phyloP scores from a whole-genome alignment of 176 grass and related monocot species.

The Raddia guianensis region DNA sequence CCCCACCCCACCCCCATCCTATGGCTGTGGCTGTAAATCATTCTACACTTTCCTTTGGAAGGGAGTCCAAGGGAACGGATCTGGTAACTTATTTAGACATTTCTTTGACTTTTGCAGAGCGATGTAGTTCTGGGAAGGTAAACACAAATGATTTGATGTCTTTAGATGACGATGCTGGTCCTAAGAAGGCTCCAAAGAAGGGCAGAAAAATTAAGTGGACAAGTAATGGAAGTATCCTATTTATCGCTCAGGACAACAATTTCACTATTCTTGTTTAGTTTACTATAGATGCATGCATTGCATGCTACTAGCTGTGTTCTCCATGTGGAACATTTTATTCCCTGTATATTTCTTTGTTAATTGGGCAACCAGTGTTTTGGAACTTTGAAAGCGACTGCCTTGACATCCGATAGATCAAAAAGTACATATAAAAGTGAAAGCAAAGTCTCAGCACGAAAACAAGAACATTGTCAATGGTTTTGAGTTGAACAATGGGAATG shows the following conservation, averaged over 20 bases:
- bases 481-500: conserved; percentile 38
- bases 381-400: conserved; percentile 21
- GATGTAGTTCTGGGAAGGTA: conserved; percentile 49
- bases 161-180: conserved; percentile 40
- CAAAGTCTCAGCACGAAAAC: conserved; percentile 41
- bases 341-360: neutral
- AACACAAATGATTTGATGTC: conserved; percentile 40
- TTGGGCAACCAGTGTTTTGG: neutral
- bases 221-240: conserved; percentile 70
- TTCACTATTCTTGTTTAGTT: conserved; percentile 33
- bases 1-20: too few species aligned
- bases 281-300: neutral
- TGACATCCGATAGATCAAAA: conserved; percentile 59
- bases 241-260: conserved; percentile 33
- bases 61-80: neutral
- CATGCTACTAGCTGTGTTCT: conserved; percentile 5
- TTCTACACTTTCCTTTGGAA: conserved; percentile 11
- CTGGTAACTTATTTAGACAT: neutral
- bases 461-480: conserved; percentile 46
- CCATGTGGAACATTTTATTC: neutral
- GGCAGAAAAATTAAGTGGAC: conserved; percentile 60
- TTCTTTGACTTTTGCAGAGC: conserved; percentile 49
- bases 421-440: conserved; percentile 53
- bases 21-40: neutral
- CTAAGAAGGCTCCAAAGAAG: conserved; percentile 65